Evolutionary conservation across 495 filamentous ascomycete genomes (phyloP).

Genomic region (Penicillium verhagenii): DNA sequence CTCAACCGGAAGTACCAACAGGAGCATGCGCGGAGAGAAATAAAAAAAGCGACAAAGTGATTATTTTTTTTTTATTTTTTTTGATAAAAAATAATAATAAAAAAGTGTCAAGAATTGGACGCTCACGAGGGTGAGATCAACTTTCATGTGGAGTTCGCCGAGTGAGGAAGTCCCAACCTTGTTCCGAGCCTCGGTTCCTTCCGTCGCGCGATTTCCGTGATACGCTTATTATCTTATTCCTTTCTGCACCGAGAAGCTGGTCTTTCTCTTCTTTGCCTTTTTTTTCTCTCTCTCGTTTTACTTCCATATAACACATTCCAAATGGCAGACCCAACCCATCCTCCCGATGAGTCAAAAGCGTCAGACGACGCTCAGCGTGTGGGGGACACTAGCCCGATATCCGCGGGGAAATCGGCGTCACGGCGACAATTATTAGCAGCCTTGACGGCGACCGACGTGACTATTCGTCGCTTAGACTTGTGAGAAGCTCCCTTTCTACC

Average conservation of each 20-base stretch:
- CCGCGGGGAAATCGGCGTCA: constrained; percentile 24
- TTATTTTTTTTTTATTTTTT: too few relatives aligned
- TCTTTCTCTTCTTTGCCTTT: constrained; percentile 6
- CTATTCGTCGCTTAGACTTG: constrained; percentile 38
- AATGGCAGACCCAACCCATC: constrained; percentile 19
- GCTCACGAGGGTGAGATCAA: too few relatives aligned
- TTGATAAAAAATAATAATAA: too few relatives aligned
- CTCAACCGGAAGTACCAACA: too few relatives aligned
- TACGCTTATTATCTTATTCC: background rate
- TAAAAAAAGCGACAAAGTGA: too few relatives aligned
- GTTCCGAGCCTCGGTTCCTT: constrained; percentile 26
- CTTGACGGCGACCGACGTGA: constrained; percentile 34
- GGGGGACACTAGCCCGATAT: constrained; percentile 24
- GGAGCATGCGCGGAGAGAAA: too few relatives aligned
- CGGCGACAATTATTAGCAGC: constrained; percentile 32
- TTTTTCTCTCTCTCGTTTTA: background rate
- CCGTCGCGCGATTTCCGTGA: constrained; percentile 12
- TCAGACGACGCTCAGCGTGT: constrained; percentile 17
- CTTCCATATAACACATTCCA: background rate
- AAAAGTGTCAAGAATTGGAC: too few relatives aligned
- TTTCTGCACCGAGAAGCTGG: constrained; percentile 6
- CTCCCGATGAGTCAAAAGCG: constrained; percentile 3
- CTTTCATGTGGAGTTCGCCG: background rate
- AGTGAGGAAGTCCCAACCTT: constrained; percentile 17
- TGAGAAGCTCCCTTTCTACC: constrained; percentile 17